Evolutionary conservation across 495 filamentous ascomycete species (phyloP), one percentile per base, ranked within the genome.

Genomic region (Aspergillus incahuasiensis): DNA sequence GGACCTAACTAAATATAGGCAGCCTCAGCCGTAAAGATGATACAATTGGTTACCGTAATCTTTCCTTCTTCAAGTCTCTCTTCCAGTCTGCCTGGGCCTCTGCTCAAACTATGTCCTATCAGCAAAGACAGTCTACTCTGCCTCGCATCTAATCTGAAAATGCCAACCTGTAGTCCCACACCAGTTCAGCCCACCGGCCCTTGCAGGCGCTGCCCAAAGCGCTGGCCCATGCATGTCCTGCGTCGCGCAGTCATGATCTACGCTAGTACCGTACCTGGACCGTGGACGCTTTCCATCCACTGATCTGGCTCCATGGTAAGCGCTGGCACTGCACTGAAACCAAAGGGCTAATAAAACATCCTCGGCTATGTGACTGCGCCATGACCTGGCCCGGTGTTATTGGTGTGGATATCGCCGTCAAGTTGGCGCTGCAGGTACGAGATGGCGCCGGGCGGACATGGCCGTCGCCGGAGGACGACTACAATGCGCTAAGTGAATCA

Each of bases 171-270:
- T 39, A 35, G 16, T 15, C 15, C 48, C 32, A 28, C 48, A 50
- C 19, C 32, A 25, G 32, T 20, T 16, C 19, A 50, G 24, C 32
- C 4, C 19, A 40, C 21, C 19, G 35, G 38, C 48, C 48, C 38
- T 48, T 19, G 54, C 25, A 43, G 54, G 43, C 54, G 45, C 35
- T 56, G 38, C 28, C 45, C 39, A 25, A 56, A 19, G 39, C 54
- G 38, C 21, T 25, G 18, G 24, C 34, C 47, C 35, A 56, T 56
- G 54, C 54, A 56, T 45, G 46, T 8, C 34, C 40, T 44, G 46
- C 39, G 16, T 44, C 46, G 30, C 46, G 4, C 46, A 34, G 54
- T 50, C 41, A 56, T 56, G 54, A 50, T 45, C 46, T 56, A 50
- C 54, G 13, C 42, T 45, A 44, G 46, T 50, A 50, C 54, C 54